phyloP scores from a whole-genome alignment of 1,139 yeast genomes.

The Taphrina sp. region DNA sequence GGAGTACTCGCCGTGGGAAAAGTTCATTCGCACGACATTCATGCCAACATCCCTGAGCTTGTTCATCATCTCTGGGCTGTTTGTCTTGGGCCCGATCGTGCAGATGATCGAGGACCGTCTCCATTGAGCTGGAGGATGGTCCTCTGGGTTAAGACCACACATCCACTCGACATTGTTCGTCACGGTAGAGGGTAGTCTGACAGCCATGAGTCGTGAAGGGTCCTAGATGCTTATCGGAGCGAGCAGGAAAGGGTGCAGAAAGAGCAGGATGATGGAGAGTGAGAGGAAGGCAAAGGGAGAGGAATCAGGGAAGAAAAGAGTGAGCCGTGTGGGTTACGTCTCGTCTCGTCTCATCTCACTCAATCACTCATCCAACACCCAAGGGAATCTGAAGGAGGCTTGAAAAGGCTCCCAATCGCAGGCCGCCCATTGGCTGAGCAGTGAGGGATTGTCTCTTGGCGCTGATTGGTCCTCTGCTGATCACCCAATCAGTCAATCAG shows the following conservation, averaged over 20 bases:
- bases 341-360: too few species aligned
- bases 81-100: constrained; percentile 97
- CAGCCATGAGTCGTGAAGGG: constrained; percentile 9
- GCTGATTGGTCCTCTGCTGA: too few species aligned
- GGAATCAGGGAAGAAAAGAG: too few species aligned
- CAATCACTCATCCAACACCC: too few species aligned
- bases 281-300: neutral
- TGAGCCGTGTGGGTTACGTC: too few species aligned
- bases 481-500: too few species aligned
- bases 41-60: constrained; percentile 94
- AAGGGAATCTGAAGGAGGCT: too few species aligned
- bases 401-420: too few species aligned
- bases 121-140: constrained; percentile 76
- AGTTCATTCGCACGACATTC: constrained; percentile 97
- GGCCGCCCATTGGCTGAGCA: too few species aligned
- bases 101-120: constrained; percentile 98
- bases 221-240: too few species aligned
- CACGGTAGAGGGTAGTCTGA: constrained; percentile 20
- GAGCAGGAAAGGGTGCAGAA: neutral
- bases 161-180: constrained; percentile 61
- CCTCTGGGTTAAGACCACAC: constrained; percentile 70
- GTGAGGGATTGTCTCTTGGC: too few species aligned
- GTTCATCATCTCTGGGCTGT: constrained; percentile 78
- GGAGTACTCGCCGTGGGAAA: constrained; percentile 92
- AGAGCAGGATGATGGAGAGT: neutral